Evolutionary conservation across 2,329 filamentous ascomycete species (phyloP).

Genomic region (Aaosphaeria arxii): DNA sequence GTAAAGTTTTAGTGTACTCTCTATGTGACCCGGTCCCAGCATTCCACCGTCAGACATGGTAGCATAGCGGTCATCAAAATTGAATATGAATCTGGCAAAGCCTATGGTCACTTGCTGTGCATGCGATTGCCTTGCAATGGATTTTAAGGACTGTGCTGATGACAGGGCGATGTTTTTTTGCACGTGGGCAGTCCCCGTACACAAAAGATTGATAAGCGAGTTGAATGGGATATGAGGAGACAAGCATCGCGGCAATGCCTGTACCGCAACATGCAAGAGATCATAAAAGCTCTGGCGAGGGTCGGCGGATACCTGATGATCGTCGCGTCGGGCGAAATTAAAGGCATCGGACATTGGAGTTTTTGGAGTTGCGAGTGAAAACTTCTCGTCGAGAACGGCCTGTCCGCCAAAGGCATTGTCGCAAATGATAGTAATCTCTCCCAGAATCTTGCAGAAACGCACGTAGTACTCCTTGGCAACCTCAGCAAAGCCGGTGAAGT

Average conservation of each 20-base stretch:
- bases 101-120: conserved; percentile 95
- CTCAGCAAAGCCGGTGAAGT: conserved; percentile 64
- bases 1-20: conserved; percentile 88
- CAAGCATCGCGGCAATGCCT: conserved; percentile 90
- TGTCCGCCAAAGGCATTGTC: conserved; percentile 97
- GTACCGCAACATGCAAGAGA: conserved; percentile 89
- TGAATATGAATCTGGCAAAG: conserved; percentile 96
- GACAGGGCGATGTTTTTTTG: conserved; percentile 89
- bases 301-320: conserved; percentile 68
- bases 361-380: conserved; percentile 81
- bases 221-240: conserved; percentile 91
- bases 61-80: conserved; percentile 94
- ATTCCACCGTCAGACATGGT: conserved; percentile 98
- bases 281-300: conserved; percentile 96
- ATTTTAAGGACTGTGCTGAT: conserved; percentile 88
- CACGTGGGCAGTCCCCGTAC: conserved; percentile 94
- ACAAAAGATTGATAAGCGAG: conserved; percentile 87
- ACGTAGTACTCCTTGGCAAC: conserved; percentile 80
- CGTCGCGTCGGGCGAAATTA: conserved; percentile 82
- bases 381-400: conserved; percentile 92
- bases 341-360: conserved; percentile 95
- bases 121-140: conserved; percentile 88
- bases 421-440: conserved; percentile 93
- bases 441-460: conserved; percentile 90
- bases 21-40: conserved; percentile 89